Percentiles rank a stretch among this genome's conserved stretches.
phyloP scores from a whole-genome alignment of 805 yeast genomes.

The Kodamaea nitidulidarum region DNA sequence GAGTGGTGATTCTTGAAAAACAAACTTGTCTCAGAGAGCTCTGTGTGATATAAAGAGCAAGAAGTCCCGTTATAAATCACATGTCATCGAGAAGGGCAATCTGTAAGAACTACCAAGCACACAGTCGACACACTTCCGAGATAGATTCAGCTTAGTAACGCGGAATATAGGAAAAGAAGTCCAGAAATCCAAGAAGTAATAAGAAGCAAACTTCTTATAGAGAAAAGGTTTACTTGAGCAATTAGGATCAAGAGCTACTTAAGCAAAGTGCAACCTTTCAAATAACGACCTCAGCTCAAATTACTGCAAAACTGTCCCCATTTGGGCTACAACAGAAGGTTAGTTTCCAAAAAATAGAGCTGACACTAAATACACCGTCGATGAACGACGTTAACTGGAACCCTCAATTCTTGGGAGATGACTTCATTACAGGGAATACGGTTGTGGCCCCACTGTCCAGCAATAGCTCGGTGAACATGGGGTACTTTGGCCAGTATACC shows the following conservation, averaged over 20 bases:
- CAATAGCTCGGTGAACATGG: not conserved
- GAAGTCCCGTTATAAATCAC: not conserved
- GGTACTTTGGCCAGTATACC: slow-evolving; percentile 1
- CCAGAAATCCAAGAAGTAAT: no score
- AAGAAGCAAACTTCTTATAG: no score
- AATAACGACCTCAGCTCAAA: no score
- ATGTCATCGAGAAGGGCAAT: not conserved
- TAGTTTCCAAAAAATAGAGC: no score
- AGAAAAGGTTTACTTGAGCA: no score
- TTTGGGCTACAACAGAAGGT: no score
- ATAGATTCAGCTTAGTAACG: no score
- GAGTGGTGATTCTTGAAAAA: not conserved
- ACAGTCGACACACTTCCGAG: no score
- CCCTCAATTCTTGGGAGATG: slow-evolving; percentile 10
- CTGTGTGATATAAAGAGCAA: slow-evolving; percentile 1
- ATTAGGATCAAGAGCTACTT: no score
- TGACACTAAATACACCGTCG: not conserved
- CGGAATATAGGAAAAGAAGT: no score
- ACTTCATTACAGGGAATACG: not conserved
- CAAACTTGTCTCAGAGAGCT: not conserved
- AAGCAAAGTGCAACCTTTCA: no score
- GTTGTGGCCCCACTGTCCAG: not conserved
- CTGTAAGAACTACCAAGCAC: not conserved
- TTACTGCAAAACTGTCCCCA: no score
- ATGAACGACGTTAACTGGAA: slow-evolving; percentile 10